Base-by-base conservation (phyloP, 225 moss, liverwort and hornwort genomes). In the Rhytidiadelphus loreus region DNA sequence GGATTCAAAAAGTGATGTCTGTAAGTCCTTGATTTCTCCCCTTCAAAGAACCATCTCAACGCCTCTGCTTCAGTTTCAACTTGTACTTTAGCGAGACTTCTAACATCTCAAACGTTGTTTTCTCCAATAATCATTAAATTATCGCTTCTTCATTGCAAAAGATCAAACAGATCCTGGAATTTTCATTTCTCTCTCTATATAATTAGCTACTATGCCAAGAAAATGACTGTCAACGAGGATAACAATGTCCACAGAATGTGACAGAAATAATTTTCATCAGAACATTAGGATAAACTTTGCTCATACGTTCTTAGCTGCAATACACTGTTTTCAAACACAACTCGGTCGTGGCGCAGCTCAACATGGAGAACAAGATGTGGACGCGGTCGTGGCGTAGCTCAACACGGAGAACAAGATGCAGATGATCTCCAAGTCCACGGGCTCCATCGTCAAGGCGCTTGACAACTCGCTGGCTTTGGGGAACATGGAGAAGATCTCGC, bases 1-100 rank as follows among this genome's bases (percentile, higher is more conserved):
- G 96, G 92, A 93, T 97, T 98, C 82, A 98, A 64, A 33, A 92
- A 88, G 88, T 98, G 98, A 91, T 93, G 94, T 41, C 94, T 96
- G 66, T 93, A 92, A 41, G 95, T 95, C 91, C 98, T 94, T n/a
- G 88, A 91, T 81, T 94, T 95, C 87, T 98, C 97, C 71, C 98
- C 98, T 92, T 98, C 97, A 60, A 95, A 95, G 89, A 95, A 97
- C 80, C 95, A 93, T 85, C 91, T 93, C 90, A 97, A 79, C 30
- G 98, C 94, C 84, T 97, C 93, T 48, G 91, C 92, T 91, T 96
- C 98, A 26, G 90, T 97, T 60, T 95, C 94, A 62, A 95, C 94
- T 81, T 92, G 94, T 75, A 96, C 91, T 89, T 95, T 98, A 69
- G 91, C 95, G 41, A 97, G 89, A 30, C 98, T 96, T 88, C 95